Base-by-base conservation (phyloP, 192 early-diverging fungal species). In the Paraglomus brasilianum region DNA sequence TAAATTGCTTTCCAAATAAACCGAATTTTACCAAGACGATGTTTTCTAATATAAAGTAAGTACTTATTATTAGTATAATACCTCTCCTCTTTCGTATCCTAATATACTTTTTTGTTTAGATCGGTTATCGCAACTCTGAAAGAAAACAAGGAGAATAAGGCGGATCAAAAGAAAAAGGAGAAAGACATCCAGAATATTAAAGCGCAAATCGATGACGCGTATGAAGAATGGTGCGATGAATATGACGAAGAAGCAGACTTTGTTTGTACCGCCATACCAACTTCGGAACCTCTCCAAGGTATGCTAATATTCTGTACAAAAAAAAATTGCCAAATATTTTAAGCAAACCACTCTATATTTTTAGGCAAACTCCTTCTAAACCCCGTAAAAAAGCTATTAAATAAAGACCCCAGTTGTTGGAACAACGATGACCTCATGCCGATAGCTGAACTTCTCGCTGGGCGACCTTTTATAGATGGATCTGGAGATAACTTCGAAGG, bases 21-120 rank as follows among this genome's bases (percentile, higher is more conserved):
- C n/a, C n/a, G n/a, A n/a, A n/a, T n/a, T n/a, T n/a, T n/a, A n/a
- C n/a, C n/a, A n/a, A n/a, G n/a, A n/a, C n/a, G n/a, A n/a, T n/a
- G n/a, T n/a, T n/a, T n/a, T n/a, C n/a, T n/a, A n/a, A n/a, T n/a
- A n/a, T n/a, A n/a, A n/a, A n/a, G n/a, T n/a, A n/a, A n/a, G n/a
- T n/a, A n/a, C n/a, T n/a, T n/a, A n/a, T n/a, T n/a, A n/a, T n/a
- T n/a, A 56, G 22, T 56, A 56, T 56, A 11, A 56, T 14, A 56
- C 14, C 53, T 56, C 53, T 56, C 39, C 53, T 56, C 14, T 56
- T 56, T 56, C 53, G 15, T 56, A 56, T 30, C 24, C 24, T 56
- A 56, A 56, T 56, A 22, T 56, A 30, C 53, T 36, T 36, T 56
- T 56, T 56, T 56, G 15, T 56, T 2, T 56, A 21, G 22, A 22